Conservation (phyloP, 805 yeast genomes). For the Saccharomycopsis amapae region DNA sequence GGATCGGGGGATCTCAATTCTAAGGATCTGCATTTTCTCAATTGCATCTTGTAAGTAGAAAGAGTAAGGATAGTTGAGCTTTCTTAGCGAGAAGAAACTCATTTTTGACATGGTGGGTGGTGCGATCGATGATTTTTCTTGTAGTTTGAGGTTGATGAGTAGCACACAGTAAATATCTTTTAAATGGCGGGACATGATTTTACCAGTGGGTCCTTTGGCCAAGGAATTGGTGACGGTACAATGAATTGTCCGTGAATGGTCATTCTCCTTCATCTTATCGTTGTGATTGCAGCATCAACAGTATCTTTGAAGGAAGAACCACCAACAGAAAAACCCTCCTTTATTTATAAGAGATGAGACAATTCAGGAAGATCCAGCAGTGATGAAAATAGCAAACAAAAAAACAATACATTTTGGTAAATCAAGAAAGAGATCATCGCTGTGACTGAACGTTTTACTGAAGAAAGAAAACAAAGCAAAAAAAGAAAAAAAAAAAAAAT, state of each 20-base stretch:
- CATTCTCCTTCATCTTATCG: neutral
- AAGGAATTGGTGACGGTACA: neutral
- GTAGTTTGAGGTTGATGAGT: slow-evolving; percentile 13
- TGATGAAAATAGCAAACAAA: too few species aligned
- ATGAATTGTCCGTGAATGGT: slow-evolving; percentile 2
- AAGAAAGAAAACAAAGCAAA: too few species aligned
- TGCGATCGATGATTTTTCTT: too few species aligned
- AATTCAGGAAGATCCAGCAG: too few species aligned
- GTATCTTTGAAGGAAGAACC: too few species aligned
- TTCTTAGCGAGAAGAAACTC: slow-evolving; percentile 23
- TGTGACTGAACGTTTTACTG: too few species aligned
- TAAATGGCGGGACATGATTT: slow-evolving; percentile 2
- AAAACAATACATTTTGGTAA: too few species aligned
- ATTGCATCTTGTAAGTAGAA: slow-evolving; percentile 50
- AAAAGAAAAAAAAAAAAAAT: too few species aligned
- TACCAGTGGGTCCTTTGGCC: slow-evolving; percentile 1
- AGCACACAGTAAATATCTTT: slow-evolving; percentile 15
- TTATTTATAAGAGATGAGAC: too few species aligned
- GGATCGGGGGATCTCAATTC: slow-evolving; percentile 40
- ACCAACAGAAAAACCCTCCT: too few species aligned
- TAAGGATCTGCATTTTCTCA: slow-evolving; percentile 41
- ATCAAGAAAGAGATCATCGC: too few species aligned
- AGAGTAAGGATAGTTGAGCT: slow-evolving; percentile 38
- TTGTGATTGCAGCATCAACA: neutral
- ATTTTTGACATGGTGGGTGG: neutral